Percentiles rank a stretch among this genome's conserved stretches.
Conservation (phyloP, 2,329 filamentous ascomycete genomes). For the Exophiala phaeomuriformis region DNA sequence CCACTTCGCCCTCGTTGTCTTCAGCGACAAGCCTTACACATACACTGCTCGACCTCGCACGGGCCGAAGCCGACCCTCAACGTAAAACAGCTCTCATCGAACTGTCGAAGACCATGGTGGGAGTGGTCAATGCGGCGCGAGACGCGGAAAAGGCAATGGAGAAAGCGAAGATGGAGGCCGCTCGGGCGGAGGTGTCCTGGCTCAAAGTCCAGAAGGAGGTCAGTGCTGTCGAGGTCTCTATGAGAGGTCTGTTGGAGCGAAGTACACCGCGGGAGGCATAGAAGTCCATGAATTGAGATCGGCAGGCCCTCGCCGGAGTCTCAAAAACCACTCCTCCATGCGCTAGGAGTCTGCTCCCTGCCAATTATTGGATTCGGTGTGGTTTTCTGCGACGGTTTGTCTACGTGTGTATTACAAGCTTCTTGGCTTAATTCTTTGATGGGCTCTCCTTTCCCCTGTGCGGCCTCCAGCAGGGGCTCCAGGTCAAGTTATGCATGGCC, state of each 20-base stretch:
- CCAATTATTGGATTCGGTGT: too few relatives aligned
- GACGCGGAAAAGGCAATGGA: constrained; percentile 30
- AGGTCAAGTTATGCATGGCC: too few relatives aligned
- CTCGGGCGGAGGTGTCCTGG: constrained; percentile 25
- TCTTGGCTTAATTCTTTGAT: too few relatives aligned
- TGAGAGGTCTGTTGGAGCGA: neutral
- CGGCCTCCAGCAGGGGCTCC: too few relatives aligned
- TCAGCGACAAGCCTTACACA: constrained; percentile 26
- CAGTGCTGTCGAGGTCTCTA: constrained; percentile 3
- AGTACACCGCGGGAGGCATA: neutral
- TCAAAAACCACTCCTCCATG: too few relatives aligned
- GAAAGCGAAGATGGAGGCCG: constrained; percentile 28
- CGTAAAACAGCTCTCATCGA: constrained; percentile 24
- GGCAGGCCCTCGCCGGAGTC: too few relatives aligned
- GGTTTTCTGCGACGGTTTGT: too few relatives aligned
- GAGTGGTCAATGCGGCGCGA: constrained; percentile 25
- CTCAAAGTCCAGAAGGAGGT: constrained; percentile 17
- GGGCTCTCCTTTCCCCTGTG: too few relatives aligned
- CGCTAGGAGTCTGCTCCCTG: too few relatives aligned
- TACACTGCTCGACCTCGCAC: constrained; percentile 25
- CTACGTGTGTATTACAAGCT: too few relatives aligned
- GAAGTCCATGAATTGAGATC: too few relatives aligned
- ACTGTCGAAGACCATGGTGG: constrained; percentile 27
- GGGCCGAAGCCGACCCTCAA: constrained; percentile 11
- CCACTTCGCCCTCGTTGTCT: constrained; percentile 18